Base-by-base conservation (phyloP, 331 rosid genomes). In the Rhamnella rubrinervis region DNA sequence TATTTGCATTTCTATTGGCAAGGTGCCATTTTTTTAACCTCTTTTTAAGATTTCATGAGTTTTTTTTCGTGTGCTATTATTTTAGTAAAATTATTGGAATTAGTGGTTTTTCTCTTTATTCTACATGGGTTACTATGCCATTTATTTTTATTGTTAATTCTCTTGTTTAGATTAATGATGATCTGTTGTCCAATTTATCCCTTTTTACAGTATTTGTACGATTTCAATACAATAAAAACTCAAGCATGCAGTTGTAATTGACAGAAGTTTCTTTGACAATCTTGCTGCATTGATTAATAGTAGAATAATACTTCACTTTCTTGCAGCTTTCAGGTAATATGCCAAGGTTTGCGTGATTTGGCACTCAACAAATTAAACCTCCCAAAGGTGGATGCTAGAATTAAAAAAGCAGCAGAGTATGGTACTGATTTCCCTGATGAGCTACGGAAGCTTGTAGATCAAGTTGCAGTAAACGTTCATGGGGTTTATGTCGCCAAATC, bases 321-420 rank as follows among this genome's bases (percentile, higher is more conserved):
- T 57, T 80, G 79, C 88, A 93, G 98, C 81, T 83, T 93, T 83
- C 92, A 87, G 82, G 74, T 80, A 64, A 85, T 91, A 82, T 74
- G 92, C 49, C 77, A 87, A 62, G 89, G 81, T 75, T 71, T 93
- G 78, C 88, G 95, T 47, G 81, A 66, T 41, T 68, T 80, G 86
- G 91, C 92, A 2, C 74, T 88, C 52, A 75, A 83, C 58, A 68
- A 70, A 40, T 65, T 80, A 25, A 73, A 68, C 51, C 88, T 73
- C 56, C 76, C 89, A 18, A 93, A 91, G 81, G 79, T 85, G 51
- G 92, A 84, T 81, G 74, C 85, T 77, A 91, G 84, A 77, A 79
- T 75, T 77, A 82, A 63, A 31, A 82, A 41, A 46, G 98, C 88
- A 60, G 92, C 95, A 58, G 84, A 79, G 13, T 70, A 59, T 56